Conservation (phyloP, 2,329 filamentous ascomycete genomes). For the Aspergillus arachidicola region DNA sequence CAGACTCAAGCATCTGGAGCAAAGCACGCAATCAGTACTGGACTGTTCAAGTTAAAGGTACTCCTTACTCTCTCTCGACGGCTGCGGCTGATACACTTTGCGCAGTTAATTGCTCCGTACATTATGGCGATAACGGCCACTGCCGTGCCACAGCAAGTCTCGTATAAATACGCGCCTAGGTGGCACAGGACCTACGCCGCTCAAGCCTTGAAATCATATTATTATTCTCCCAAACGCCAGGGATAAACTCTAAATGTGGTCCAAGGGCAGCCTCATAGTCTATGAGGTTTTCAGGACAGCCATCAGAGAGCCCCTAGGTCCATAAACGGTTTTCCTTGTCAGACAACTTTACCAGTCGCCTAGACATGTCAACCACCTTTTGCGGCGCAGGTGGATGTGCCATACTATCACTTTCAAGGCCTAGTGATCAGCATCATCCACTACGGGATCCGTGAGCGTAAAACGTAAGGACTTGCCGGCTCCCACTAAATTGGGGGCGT, state of each 20-base stretch:
- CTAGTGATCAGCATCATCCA: not conserved
- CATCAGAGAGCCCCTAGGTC: not conserved
- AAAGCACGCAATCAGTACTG: not conserved
- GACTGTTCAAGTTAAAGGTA: not conserved
- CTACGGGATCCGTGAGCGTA: not conserved
- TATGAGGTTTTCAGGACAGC: not conserved
- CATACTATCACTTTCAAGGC: not conserved
- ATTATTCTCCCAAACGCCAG: not conserved
- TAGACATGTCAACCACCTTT: not conserved
- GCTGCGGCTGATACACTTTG: not conserved
- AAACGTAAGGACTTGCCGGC: not conserved
- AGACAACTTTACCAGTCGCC: not conserved
- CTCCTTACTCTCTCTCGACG: not conserved
- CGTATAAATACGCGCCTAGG: conserved; percentile 3
- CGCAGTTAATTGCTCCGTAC: not conserved
- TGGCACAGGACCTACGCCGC: conserved; percentile 10
- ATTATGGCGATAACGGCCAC: not conserved
- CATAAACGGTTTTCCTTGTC: not conserved
- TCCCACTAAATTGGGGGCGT: not conserved
- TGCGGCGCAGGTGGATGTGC: not conserved
- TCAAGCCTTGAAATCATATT: not conserved
- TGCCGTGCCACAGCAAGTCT: not conserved
- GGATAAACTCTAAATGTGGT: conserved; percentile 4
- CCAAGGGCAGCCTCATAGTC: not conserved
- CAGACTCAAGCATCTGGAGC: not conserved